Evolutionary conservation across 2,329 filamentous ascomycete genomes (phyloP).

Genomic region (Helicocarpus griseus): DNA sequence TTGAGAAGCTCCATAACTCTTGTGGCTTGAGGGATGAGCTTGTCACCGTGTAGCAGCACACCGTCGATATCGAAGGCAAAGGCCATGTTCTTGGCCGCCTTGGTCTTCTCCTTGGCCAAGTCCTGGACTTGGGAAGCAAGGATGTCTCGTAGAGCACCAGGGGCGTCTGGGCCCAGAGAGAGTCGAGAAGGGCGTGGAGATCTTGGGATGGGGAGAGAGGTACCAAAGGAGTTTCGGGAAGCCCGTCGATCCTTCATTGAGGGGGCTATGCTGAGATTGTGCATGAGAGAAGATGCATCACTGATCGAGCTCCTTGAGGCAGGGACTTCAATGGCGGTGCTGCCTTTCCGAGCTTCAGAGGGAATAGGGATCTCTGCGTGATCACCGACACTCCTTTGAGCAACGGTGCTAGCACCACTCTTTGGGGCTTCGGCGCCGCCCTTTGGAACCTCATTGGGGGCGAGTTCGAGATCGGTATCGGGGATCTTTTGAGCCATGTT

Average conservation of each 20-base stretch:
- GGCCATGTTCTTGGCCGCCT: slow-evolving; percentile 66
- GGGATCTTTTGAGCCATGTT: slow-evolving; percentile 5
- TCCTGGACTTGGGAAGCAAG: slow-evolving; percentile 62
- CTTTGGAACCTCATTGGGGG: not conserved
- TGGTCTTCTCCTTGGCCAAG: slow-evolving; percentile 55
- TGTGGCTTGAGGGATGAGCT: slow-evolving; percentile 58
- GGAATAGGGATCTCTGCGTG: slow-evolving; percentile 28
- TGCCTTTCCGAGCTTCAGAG: slow-evolving; percentile 32
- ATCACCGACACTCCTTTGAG: no score
- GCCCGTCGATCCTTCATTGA: slow-evolving; percentile 58
- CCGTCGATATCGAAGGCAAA: slow-evolving; percentile 64
- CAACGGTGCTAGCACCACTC: no score
- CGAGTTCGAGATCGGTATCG: not conserved
- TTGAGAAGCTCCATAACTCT: slow-evolving; percentile 61
- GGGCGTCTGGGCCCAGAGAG: slow-evolving; percentile 50
- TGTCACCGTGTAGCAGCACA: slow-evolving; percentile 64
- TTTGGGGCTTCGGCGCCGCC: no score
- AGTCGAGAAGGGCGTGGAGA: slow-evolving; percentile 60
- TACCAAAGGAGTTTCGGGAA: slow-evolving; percentile 67
- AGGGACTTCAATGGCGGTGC: slow-evolving; percentile 58
- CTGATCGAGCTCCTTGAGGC: slow-evolving; percentile 59
- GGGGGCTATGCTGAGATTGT: slow-evolving; percentile 58
- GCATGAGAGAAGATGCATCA: slow-evolving; percentile 61
- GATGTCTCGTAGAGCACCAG: slow-evolving; percentile 54
- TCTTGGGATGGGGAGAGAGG: slow-evolving; percentile 61